phyloP scores from a whole-genome alignment of 2,329 filamentous ascomycete genomes.

The Stachybotrys chlorohalonatus region DNA sequence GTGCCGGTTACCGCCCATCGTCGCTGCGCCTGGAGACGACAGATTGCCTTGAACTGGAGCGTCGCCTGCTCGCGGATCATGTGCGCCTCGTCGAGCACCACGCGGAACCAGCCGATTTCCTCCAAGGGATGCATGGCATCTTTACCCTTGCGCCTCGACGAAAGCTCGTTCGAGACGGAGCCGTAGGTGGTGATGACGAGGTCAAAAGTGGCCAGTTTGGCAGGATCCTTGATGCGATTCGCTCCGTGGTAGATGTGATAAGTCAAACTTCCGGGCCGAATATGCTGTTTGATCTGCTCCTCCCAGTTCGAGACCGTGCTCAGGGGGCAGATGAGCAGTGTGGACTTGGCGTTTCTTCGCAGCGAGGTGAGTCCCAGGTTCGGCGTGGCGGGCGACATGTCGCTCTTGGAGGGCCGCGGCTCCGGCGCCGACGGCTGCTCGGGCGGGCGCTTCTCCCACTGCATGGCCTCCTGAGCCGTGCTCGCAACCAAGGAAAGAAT shows the following conservation, averaged over 20 bases:
- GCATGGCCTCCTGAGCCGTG: slow-evolving; percentile 51
- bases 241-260: slow-evolving; percentile 84
- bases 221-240: slow-evolving; percentile 60
- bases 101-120: slow-evolving; percentile 82
- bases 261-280: slow-evolving; percentile 53
- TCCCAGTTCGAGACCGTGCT: slow-evolving; percentile 94
- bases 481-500: slow-evolving; percentile 69
- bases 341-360: slow-evolving; percentile 65
- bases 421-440: slow-evolving; percentile 35
- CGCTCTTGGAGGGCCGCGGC: slow-evolving; percentile 25
- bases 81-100: slow-evolving; percentile 91
- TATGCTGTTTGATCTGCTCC: slow-evolving; percentile 78
- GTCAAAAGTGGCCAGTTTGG: slow-evolving; percentile 64
- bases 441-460: slow-evolving; percentile 50
- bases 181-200: slow-evolving; percentile 90
- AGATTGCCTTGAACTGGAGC: slow-evolving; percentile 76
- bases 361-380: slow-evolving; percentile 41
- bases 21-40: slow-evolving; percentile 66
- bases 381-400: slow-evolving; percentile 22
- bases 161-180: slow-evolving; percentile 73
- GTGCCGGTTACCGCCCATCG: slow-evolving; percentile 98
- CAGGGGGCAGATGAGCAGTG: slow-evolving; percentile 78
- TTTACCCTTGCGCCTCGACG: slow-evolving; percentile 51
- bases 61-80: slow-evolving; percentile 82
- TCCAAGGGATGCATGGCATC: slow-evolving; percentile 56